phyloP scores from a whole-genome alignment of 2,329 filamentous ascomycete genomes.

The Clathrospora elynae region DNA sequence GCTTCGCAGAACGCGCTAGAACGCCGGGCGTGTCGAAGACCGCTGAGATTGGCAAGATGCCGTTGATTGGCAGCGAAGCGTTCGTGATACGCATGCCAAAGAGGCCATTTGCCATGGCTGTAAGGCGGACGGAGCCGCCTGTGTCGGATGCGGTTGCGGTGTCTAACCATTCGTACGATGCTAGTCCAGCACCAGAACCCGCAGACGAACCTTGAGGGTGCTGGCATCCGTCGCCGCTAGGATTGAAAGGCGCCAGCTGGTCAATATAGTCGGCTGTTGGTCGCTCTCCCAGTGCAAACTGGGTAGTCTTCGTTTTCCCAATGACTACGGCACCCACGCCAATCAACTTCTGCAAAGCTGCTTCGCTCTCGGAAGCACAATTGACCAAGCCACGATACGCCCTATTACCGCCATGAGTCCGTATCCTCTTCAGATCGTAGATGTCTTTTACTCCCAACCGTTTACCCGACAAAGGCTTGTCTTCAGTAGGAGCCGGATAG shows the following conservation, averaged over 20 bases:
- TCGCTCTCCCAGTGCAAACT: slow-evolving; percentile 49
- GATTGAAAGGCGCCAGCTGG: slow-evolving; percentile 37
- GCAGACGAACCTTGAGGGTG: slow-evolving; percentile 14
- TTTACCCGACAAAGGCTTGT: slow-evolving; percentile 16
- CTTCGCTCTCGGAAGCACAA: slow-evolving; percentile 7
- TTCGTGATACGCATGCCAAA: slow-evolving; percentile 20
- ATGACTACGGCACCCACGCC: slow-evolving; percentile 48
- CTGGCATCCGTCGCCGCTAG: slow-evolving; percentile 36
- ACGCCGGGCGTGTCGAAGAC: slow-evolving; percentile 22
- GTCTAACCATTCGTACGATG: slow-evolving; percentile 25
- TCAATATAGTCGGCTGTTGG: slow-evolving; percentile 36
- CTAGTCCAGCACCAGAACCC: slow-evolving; percentile 14
- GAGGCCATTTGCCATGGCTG: slow-evolving; percentile 13
- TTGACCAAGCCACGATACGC: slow-evolving; percentile 16
- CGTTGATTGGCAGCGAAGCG: slow-evolving; percentile 15
- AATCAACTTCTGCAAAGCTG: slow-evolving; percentile 20
- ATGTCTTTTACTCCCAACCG: slow-evolving; percentile 27
- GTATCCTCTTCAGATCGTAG: slow-evolving; percentile 20
- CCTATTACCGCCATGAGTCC: slow-evolving; percentile 20
- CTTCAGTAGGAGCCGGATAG: slow-evolving; percentile 2
- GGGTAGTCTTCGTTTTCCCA: slow-evolving; percentile 58
- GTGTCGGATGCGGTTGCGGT: slow-evolving; percentile 22
- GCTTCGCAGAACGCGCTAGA: slow-evolving; percentile 16
- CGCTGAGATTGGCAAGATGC: slow-evolving; percentile 18
- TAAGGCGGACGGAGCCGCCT: slow-evolving; percentile 14